phyloP scores from a whole-genome alignment of 2,329 filamentous ascomycete species.

The Penicillium paneum region DNA sequence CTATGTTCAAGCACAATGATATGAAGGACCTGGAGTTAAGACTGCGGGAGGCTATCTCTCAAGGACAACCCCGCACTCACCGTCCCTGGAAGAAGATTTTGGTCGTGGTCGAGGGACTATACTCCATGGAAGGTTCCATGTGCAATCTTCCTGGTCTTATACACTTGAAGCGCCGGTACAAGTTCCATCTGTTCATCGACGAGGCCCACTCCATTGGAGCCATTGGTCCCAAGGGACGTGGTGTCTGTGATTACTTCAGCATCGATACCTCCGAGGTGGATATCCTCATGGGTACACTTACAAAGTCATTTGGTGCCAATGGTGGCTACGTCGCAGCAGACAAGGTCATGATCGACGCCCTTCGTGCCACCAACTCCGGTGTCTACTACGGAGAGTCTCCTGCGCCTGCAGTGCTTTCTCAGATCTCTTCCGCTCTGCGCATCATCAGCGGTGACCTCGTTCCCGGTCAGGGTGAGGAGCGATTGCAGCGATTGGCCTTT shows the following conservation, averaged over 20 bases:
- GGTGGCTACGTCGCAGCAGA: constrained; percentile 92
- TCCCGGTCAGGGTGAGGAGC: constrained; percentile 91
- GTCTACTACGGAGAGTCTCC: constrained; percentile 86
- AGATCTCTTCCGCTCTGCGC: constrained; percentile 81
- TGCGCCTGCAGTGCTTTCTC: constrained; percentile 79
- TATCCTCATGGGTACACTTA: constrained; percentile 96
- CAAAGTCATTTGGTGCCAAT: constrained; percentile 97
- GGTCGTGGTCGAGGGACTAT: constrained; percentile 91
- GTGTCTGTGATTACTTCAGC: constrained; percentile 96
- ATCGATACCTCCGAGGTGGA: constrained; percentile 85
- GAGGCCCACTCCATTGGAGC: constrained; percentile 96
- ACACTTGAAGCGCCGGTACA: constrained; percentile 88
- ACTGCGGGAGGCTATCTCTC: constrained; percentile 87
- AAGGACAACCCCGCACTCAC: constrained; percentile 96
- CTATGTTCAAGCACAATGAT: constrained; percentile 97
- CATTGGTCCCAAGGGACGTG: constrained; percentile 79
- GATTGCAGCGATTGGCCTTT: constrained; percentile 92
- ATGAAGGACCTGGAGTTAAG: constrained; percentile 81
- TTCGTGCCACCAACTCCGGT: constrained; percentile 79
- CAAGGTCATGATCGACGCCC: constrained; percentile 87
- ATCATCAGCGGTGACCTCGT: constrained; percentile 85
- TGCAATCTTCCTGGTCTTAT: constrained; percentile 91
- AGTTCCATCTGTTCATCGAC: constrained; percentile 92
- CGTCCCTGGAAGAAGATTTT: constrained; percentile 99
- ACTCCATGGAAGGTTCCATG: constrained; percentile 99